These are phyloP conservation scores for Schwanniomyces occidentalis DNA, from an alignment of 805 yeast genomes.

Conservation along the genomic window DNA sequence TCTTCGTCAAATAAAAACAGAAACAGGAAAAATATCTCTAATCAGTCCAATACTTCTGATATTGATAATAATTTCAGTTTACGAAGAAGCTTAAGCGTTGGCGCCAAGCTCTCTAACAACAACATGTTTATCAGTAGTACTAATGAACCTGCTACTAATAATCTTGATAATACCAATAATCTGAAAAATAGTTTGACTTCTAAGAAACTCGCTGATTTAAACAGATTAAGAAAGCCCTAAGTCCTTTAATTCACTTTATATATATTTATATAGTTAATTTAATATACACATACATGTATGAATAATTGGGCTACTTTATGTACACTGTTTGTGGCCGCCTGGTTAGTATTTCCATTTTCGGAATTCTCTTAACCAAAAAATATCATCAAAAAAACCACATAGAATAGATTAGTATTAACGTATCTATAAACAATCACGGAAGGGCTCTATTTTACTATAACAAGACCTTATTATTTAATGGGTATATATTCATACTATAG, in stretches of 20 bases:
- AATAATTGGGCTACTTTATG: too few species aligned
- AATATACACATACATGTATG: too few species aligned
- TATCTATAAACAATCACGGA: too few species aligned
- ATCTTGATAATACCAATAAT: slow-evolving; percentile 6
- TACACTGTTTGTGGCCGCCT: too few species aligned
- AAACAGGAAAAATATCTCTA: slow-evolving; percentile 5
- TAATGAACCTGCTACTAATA: background rate
- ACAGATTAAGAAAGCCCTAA: slow-evolving; percentile 28
- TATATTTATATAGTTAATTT: background rate
- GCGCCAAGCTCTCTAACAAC: slow-evolving; percentile 6
- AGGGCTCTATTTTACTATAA: too few species aligned
- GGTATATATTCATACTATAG: too few species aligned
- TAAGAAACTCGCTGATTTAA: slow-evolving; percentile 28
- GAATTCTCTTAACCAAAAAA: too few species aligned
- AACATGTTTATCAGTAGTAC: background rate
- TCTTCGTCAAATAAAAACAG: slow-evolving; percentile 11
- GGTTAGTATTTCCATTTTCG: too few species aligned
- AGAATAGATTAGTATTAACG: too few species aligned
- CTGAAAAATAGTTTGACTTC: slow-evolving; percentile 16
- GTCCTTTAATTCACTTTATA: background rate
- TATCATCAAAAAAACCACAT: too few species aligned
- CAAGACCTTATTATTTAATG: too few species aligned
- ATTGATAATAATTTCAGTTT: slow-evolving; percentile 20
- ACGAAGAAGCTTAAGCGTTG: slow-evolving; percentile 23
- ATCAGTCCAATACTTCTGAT: slow-evolving; percentile 5